Base-by-base conservation (phyloP, 176 grass and related monocot genomes). In the Oryza meyeriana region DNA sequence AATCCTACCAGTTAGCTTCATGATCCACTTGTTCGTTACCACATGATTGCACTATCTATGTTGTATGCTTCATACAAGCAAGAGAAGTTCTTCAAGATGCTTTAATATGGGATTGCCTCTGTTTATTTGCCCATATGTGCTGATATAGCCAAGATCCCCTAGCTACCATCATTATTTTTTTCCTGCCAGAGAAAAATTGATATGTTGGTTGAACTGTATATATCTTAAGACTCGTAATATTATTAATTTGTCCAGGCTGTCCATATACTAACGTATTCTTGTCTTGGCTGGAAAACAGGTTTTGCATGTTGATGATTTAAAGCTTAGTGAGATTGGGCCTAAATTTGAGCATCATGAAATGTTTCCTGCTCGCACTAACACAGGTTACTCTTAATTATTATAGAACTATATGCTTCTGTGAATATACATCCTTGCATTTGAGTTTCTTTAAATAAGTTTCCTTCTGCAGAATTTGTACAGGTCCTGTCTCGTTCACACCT, bases 331-430 rank as follows among this genome's bases (percentile, higher is more conserved):
- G 61, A 79, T 99, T 50, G 96, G 96, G 25, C 93, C 91, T 52
- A 93, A 91, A 86, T 99, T 99, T 90, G 96, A 99, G 85, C 87
- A 95, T 79, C 96, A 99, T 90, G 93, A 99, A 83, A 88, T 95
- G 93, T 99, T 95, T 83, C 96, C 96, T 81, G 84, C 93, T 83
- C 96, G 93, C 55, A 95, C 85, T 32, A 95, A 99, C 90, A 99
- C 93, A 65, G 93, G 96, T 95, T 63, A 69, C 8, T 81, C 8
- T 81, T 81, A 57, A 61, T 90, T 84, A 64, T 73, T 73, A n/a
- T 31, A 32, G 67, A 18, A 39, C 72, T 61, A 38, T 70, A 40
- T 71, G 20, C 22, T 64, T 80, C 48, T 22, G 33, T 84, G 27
- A 48, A 69, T 80, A 70, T 35, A 59, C n/a, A 34, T 88, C 38